Conservation (phyloP, 768 basidiomycete genomes). For the Kwoniella dejecticola region DNA sequence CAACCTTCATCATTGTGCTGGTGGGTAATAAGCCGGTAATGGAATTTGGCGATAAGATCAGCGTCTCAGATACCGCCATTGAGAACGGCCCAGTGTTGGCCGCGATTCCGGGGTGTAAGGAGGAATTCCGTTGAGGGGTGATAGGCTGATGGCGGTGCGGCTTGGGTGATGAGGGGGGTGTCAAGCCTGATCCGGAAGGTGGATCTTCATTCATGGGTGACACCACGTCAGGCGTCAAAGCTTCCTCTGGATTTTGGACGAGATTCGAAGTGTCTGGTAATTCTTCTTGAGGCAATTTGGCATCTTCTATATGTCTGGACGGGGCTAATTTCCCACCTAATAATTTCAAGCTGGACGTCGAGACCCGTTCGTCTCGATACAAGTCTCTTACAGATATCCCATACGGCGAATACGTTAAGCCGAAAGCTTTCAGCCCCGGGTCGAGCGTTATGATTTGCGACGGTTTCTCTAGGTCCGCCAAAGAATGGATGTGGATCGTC, state of each 20-base stretch:
- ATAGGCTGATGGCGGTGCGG: conserved; percentile 31
- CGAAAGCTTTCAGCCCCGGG: conserved; percentile 51
- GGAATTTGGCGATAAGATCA: conserved; percentile 42
- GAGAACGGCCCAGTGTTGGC: conserved; percentile 34
- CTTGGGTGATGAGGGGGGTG: conserved; percentile 50
- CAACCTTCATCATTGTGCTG: conserved; percentile 33
- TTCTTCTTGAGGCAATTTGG: conserved; percentile 12
- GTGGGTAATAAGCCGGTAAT: conserved; percentile 44
- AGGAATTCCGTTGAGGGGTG: conserved; percentile 35
- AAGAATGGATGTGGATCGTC: conserved; percentile 76
- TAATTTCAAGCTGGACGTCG: conserved; percentile 25
- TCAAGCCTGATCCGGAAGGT: conserved; percentile 50
- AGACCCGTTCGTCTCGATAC: conserved; percentile 43
- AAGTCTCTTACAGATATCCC: conserved; percentile 44
- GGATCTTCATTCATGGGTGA: conserved; percentile 40
- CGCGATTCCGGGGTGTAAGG: conserved; percentile 19
- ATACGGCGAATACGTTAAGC: conserved; percentile 49
- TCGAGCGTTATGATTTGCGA: conserved; percentile 68
- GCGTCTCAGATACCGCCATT: conserved; percentile 42
- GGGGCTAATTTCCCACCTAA: conserved; percentile 37
- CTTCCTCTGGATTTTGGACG: background rate
- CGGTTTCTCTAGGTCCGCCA: conserved; percentile 62
- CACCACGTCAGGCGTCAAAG: conserved; percentile 6
- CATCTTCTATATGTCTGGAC: conserved; percentile 10
- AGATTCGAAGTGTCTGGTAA: background rate